Evolutionary conservation across 805 yeast genomes (phyloP), one percentile per base, ranked within the genome.

Genomic region (Pichia cephalocereana): DNA sequence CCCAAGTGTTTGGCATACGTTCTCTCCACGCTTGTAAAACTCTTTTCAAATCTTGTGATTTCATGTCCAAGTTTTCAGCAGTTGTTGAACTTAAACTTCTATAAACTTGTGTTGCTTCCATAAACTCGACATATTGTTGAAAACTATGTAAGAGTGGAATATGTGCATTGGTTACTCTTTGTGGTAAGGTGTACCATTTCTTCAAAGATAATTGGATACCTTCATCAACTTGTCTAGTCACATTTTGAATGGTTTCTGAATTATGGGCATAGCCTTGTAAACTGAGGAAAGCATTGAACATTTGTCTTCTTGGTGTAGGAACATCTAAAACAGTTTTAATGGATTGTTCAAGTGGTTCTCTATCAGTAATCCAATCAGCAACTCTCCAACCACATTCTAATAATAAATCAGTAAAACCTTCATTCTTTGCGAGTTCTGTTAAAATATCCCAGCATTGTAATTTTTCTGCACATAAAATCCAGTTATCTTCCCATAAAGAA

Each of bases 341-440:
- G 1, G 96, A 84, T 59, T 87, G 96, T 60, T 90, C 97, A 38
- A 93, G 70, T 0, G 98, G 93, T 54, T 91, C 98, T 54, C 90
- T 77, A 59, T 95, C 99, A 9, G 95, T 82, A 51, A 83, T 83
- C 99, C 99, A 93, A 60, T 93, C 98, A 8, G 99, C 97, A 38
- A 93, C 95, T 60, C 99, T 76, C 99, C 99, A 93, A 38, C 98
- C 99, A 74, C 99, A 95, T 64, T 93, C 99, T n/a, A 93, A 71
- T 27, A 95, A 69, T 54, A 93, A 71, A 60, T 93, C 99, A 0
- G 97, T 89, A 62, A 91, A 95, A 0, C 97, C 97, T 70, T 95
- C 99, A 60, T 95, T 98, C 57, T 91, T 89, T 3, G 99, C 97
- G 31, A 95, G 72, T 59, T 93, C 99, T 0, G 99, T 91, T 50